These are phyloP conservation scores for Zalaria obscura DNA, from an alignment of 2,329 filamentous ascomycete species.

Conservation along the genomic window DNA sequence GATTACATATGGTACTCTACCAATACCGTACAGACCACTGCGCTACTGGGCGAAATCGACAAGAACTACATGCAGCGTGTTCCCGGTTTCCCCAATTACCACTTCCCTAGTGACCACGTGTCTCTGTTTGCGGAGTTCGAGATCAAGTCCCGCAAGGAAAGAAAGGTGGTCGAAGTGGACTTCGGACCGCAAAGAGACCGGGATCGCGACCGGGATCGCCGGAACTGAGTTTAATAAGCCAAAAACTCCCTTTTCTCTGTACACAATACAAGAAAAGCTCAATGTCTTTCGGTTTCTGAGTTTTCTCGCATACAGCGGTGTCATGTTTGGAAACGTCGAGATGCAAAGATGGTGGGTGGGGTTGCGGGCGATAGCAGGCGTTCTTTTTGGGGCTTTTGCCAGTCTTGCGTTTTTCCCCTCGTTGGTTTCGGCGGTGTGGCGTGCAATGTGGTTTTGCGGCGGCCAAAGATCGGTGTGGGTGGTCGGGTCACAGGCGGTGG, in stretches of 20 bases:
- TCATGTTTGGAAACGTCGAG: not conserved
- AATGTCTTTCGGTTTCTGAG: too few species aligned
- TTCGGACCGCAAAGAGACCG: constrained; percentile 13
- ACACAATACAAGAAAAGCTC: too few species aligned
- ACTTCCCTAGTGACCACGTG: constrained; percentile 88
- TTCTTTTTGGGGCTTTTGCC: not conserved
- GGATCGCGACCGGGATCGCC: not conserved
- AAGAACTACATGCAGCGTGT: constrained; percentile 72
- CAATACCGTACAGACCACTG: constrained; percentile 72
- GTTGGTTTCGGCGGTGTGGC: too few species aligned
- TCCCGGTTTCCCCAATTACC: constrained; percentile 84
- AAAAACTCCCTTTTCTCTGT: too few species aligned
- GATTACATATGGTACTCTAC: constrained; percentile 98
- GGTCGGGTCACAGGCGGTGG: too few species aligned
- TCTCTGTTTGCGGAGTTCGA: constrained; percentile 81
- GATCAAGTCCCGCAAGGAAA: constrained; percentile 73
- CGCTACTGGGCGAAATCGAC: constrained; percentile 75
- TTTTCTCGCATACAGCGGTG: not conserved
- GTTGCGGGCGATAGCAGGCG: not conserved
- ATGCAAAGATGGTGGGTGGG: not conserved
- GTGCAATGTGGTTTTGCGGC: too few species aligned
- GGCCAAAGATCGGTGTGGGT: too few species aligned
- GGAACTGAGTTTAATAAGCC: not conserved
- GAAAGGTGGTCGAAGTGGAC: constrained; percentile 20
- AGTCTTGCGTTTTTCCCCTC: too few species aligned